Evolutionary conservation across 192 early-diverging fungal genomes (phyloP).

Genomic region (Coemansia sp.): DNA sequence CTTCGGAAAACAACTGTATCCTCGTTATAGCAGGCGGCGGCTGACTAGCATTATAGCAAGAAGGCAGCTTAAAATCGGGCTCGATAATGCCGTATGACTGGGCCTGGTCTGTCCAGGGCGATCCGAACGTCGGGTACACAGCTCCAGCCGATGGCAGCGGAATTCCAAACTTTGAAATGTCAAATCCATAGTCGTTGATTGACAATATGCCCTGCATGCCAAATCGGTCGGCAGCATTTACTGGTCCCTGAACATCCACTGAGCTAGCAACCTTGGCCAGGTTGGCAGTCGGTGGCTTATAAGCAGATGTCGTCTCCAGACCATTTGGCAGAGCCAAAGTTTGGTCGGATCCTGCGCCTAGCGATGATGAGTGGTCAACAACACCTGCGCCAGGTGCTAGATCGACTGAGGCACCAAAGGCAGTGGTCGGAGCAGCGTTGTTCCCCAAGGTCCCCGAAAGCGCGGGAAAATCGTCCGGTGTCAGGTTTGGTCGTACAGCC

Average conservation of each 20-base stretch:
- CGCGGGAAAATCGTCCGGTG: conserved; percentile 44
- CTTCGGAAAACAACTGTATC: conserved; percentile 75
- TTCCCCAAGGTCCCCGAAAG: conserved; percentile 19
- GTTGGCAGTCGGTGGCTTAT: conserved; percentile 31
- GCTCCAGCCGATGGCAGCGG: conserved; percentile 72
- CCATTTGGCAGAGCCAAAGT: conserved; percentile 19
- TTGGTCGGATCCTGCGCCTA: conserved; percentile 6
- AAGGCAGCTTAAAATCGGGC: conserved; percentile 80
- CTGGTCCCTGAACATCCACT: conserved; percentile 16
- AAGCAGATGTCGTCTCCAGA: conserved; percentile 31
- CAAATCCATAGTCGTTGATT: conserved; percentile 85
- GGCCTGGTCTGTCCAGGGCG: conserved; percentile 82
- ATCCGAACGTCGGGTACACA: conserved; percentile 84
- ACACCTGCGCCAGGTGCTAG: conserved; percentile 20
- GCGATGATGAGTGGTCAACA: conserved; percentile 18
- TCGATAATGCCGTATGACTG: conserved; percentile 67
- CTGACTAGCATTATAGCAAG: conserved; percentile 78
- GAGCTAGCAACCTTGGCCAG: conserved; percentile 22
- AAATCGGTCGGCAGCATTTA: conserved; percentile 58
- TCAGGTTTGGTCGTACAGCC: conserved; percentile 22
- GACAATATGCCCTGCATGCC: conserved; percentile 87
- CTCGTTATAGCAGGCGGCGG: conserved; percentile 71
- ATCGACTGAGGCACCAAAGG: conserved; percentile 7
- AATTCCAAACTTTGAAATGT: conserved; percentile 84
- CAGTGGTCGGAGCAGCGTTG: neutral